These are phyloP conservation scores for Ilyonectria sp. DNA, from an alignment of 2,329 filamentous ascomycete genomes.

Conservation along the genomic window DNA sequence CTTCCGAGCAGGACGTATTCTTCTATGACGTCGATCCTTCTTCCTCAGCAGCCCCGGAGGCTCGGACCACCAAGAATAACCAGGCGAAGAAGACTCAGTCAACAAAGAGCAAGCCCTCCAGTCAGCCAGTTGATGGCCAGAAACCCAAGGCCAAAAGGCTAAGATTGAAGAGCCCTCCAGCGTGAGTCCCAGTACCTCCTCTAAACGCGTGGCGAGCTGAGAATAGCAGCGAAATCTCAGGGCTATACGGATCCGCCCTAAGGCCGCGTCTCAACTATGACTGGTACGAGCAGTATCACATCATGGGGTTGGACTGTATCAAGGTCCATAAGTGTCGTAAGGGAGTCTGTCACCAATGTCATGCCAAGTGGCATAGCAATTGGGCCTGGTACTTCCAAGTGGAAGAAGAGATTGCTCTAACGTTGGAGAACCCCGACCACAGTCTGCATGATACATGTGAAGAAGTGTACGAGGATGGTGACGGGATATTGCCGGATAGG, in stretches of 20 bases:
- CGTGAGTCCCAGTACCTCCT: conserved; percentile 19
- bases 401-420: conserved; percentile 28
- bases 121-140: not conserved
- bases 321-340: conserved; percentile 38
- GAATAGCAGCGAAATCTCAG: conserved; percentile 37
- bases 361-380: conserved; percentile 38
- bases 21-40: not conserved
- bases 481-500: conserved; percentile 20
- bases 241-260: conserved; percentile 31
- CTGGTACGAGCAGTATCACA: conserved; percentile 45
- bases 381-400: conserved; percentile 37
- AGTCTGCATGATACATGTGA: conserved; percentile 17
- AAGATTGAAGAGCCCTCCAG: not conserved
- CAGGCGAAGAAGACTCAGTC: not conserved
- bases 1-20: not conserved
- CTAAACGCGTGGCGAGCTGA: conserved; percentile 19
- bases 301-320: conserved; percentile 34
- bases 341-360: conserved; percentile 38
- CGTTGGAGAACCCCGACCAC: conserved; percentile 21
- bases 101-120: not conserved
- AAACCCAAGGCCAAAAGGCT: not conserved
- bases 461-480: conserved; percentile 26
- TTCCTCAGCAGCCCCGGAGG: not conserved
- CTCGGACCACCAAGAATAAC: not conserved
- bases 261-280: conserved; percentile 34